Conservation (phyloP, 768 basidiomycete genomes). For the Pisolithus marmoratus region DNA sequence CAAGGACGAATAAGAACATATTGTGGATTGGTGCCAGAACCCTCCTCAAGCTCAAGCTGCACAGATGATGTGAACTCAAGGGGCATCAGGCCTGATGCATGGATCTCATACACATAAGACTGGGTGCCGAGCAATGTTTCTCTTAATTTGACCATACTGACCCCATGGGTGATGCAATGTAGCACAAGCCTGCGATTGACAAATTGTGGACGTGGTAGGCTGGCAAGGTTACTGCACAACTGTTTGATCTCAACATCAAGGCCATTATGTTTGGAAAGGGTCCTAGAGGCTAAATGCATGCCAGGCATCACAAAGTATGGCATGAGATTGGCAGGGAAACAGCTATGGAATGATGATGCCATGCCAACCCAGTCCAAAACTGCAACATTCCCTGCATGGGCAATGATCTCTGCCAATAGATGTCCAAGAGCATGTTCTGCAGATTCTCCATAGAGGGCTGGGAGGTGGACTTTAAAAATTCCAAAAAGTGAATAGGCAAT, state of each 20-base stretch:
- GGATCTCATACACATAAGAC: not conserved
- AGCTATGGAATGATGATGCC: constrained; percentile 4
- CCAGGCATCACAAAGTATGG: not conserved
- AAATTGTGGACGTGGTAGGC: not conserved
- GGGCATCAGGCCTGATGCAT: not conserved
- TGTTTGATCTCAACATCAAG: no score
- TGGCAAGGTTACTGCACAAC: not conserved
- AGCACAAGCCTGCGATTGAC: not conserved
- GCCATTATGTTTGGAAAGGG: no score
- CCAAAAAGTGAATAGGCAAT: not conserved
- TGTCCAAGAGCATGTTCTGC: constrained; percentile 3
- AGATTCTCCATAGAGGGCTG: constrained; percentile 18
- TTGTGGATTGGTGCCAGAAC: not conserved
- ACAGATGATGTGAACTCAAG: not conserved
- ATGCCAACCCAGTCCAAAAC: constrained; percentile 10
- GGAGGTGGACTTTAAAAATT: constrained; percentile 5
- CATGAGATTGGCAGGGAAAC: not conserved
- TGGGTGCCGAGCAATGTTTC: not conserved
- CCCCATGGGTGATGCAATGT: not conserved
- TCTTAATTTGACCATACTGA: not conserved
- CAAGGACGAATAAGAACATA: not conserved
- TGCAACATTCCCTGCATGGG: not conserved
- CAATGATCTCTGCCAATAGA: constrained; percentile 3
- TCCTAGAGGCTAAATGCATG: no score
- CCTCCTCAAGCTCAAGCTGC: not conserved